Evolutionary conservation across 441 rosid species (phyloP).

Genomic region (Erysimum pusillum): DNA sequence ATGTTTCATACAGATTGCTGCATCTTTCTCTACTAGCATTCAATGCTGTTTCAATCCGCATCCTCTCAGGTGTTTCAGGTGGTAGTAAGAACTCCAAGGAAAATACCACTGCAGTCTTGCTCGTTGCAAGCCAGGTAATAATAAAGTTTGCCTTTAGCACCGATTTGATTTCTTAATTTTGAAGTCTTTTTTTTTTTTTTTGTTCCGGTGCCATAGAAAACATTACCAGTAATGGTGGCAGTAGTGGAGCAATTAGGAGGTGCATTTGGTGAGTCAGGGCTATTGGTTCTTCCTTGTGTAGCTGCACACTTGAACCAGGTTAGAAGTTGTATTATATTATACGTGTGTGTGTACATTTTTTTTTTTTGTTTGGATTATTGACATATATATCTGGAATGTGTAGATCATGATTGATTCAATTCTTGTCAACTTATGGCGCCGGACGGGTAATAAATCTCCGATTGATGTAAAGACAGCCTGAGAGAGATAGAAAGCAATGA

Average conservation of each 20-base stretch:
- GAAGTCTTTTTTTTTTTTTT: neutral
- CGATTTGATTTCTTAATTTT: neutral
- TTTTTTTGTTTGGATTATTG: conserved; percentile 5
- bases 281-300: conserved; percentile 94
- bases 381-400: conserved; percentile 8
- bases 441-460: conserved; percentile 47
- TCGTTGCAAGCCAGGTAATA: conserved; percentile 89
- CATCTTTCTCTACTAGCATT: conserved; percentile 75
- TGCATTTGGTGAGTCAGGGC: conserved; percentile 88
- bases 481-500: conserved; percentile 24
- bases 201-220: conserved; percentile 62
- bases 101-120: conserved; percentile 72
- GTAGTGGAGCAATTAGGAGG: conserved; percentile 91
- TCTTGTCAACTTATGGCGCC: conserved; percentile 75
- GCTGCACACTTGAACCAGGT: conserved; percentile 94
- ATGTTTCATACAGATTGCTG: conserved; percentile 60
- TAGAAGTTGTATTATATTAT: neutral
- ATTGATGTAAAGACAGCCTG: conserved; percentile 60
- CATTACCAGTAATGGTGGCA: conserved; percentile 87
- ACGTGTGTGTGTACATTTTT: neutral
- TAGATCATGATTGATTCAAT: conserved; percentile 86
- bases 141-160: conserved; percentile 5
- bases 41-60: conserved; percentile 62
- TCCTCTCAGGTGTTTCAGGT: conserved; percentile 71
- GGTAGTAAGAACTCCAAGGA: conserved; percentile 67